phyloP scores from a whole-genome alignment of 2,329 filamentous ascomycete species.

The Emergomyces orientalis region DNA sequence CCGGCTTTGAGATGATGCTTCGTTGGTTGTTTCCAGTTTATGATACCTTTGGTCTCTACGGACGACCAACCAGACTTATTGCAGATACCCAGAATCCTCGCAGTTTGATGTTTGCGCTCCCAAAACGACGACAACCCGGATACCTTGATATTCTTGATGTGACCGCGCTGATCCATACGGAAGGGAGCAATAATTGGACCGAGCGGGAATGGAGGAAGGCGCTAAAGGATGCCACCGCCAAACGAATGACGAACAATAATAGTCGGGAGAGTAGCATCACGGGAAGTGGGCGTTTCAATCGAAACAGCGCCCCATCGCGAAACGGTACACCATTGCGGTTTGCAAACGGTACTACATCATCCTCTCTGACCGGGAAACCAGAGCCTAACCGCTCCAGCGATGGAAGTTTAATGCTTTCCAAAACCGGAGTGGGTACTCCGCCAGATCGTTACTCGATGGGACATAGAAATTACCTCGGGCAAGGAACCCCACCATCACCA shows the following conservation, averaged over 20 bases:
- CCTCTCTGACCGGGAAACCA: slow-evolving; percentile 13
- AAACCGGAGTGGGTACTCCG: slow-evolving; percentile 10
- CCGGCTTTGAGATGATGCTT: slow-evolving; percentile 90
- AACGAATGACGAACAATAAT: slow-evolving; percentile 18
- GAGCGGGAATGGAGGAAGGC: slow-evolving; percentile 85
- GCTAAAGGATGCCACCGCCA: slow-evolving; percentile 75
- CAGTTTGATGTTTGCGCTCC: slow-evolving; percentile 97
- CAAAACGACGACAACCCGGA: slow-evolving; percentile 74
- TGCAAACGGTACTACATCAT: slow-evolving; percentile 16
- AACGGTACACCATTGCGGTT: slow-evolving; percentile 28
- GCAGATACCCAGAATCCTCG: slow-evolving; percentile 78
- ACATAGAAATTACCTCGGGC: slow-evolving; percentile 2
- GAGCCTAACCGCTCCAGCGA: slow-evolving; percentile 31
- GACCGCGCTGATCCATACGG: slow-evolving; percentile 63
- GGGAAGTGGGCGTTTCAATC: slow-evolving; percentile 37
- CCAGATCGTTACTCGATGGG: neutral
- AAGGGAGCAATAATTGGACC: slow-evolving; percentile 67
- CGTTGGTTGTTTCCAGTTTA: slow-evolving; percentile 88
- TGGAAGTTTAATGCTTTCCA: slow-evolving; percentile 24
- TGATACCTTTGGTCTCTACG: slow-evolving; percentile 86
- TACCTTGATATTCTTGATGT: slow-evolving; percentile 88
- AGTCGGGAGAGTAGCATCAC: slow-evolving; percentile 60
- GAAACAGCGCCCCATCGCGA: slow-evolving; percentile 30
- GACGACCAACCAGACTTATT: slow-evolving; percentile 74
- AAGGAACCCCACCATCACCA: slow-evolving; percentile 1